Percentiles rank a stretch among this genome's conserved stretches.
phyloP scores from a whole-genome alignment of 2,329 filamentous ascomycete genomes.

The Boeremia lycopersici region DNA sequence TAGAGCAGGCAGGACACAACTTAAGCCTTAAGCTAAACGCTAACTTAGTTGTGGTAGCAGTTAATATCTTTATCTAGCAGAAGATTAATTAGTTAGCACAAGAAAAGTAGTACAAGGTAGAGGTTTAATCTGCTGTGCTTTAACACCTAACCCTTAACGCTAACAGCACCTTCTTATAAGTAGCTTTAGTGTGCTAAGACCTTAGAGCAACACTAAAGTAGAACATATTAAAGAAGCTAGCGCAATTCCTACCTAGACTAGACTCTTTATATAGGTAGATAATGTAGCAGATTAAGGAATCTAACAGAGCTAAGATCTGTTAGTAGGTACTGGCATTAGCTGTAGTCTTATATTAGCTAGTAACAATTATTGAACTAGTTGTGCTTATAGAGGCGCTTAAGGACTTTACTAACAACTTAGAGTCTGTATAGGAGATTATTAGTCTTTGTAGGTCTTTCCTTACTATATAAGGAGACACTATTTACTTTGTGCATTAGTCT shows the following conservation, averaged over 20 bases:
- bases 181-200: slow-evolving; percentile 19
- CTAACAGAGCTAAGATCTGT: neutral
- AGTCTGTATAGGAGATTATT: neutral
- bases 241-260: slow-evolving; percentile 46
- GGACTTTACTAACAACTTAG: neutral
- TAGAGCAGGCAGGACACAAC: slow-evolving; percentile 29
- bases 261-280: slow-evolving; percentile 49
- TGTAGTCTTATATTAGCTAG: slow-evolving; percentile 44
- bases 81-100: slow-evolving; percentile 40
- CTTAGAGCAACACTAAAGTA: slow-evolving; percentile 24
- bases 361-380: slow-evolving; percentile 20
- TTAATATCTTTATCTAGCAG: slow-evolving; percentile 46
- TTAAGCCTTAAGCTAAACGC: slow-evolving; percentile 39
- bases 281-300: slow-evolving; percentile 43
- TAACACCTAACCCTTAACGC: neutral
- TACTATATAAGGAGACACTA: neutral
- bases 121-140: neutral
- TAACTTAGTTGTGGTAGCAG: slow-evolving; percentile 40
- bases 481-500: neutral
- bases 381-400: slow-evolving; percentile 18
- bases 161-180: neutral
- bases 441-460: neutral
- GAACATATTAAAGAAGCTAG: slow-evolving; percentile 16
- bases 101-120: neutral
- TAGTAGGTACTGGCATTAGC: neutral